These are phyloP conservation scores for Chrysophaeum taylorii DNA, from an alignment of 352 stramenopile species.

Conservation along the genomic window DNA sequence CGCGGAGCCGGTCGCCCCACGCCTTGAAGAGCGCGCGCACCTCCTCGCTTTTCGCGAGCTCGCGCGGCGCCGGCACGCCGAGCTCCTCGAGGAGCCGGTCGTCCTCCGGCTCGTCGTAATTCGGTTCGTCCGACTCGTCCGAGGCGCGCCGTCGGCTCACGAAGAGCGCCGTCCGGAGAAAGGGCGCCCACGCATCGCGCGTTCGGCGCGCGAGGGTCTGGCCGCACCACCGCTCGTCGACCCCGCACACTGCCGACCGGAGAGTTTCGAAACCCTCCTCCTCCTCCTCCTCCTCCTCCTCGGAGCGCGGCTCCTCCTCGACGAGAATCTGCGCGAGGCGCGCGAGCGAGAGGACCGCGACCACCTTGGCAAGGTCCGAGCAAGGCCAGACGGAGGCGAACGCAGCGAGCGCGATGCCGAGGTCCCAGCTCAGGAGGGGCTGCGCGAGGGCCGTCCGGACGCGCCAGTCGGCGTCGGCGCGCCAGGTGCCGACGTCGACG, in stretches of 20 bases:
- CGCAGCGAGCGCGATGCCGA: not conserved
- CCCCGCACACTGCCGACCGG: not conserved
- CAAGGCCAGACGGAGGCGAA: not conserved
- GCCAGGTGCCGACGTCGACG: not conserved
- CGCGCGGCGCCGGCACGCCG: not conserved
- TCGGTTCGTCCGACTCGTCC: not conserved
- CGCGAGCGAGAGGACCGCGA: not conserved
- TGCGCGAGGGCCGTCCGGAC: not conserved
- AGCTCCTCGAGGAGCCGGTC: not conserved
- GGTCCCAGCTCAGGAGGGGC: conserved; percentile 4
- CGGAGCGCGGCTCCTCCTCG: not conserved
- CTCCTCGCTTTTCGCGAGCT: not conserved
- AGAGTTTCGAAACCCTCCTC: not conserved
- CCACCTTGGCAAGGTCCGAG: not conserved
- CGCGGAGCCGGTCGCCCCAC: not conserved
- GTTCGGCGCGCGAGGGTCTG: not conserved
- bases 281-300: not conserved
- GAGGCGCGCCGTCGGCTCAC: not conserved
- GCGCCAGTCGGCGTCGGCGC: no score
- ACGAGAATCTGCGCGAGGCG: not conserved
- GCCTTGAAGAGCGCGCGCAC: not conserved
- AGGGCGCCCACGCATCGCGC: not conserved
- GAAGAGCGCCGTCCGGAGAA: not conserved
- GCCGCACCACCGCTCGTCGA: not conserved
- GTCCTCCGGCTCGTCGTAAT: not conserved